Base-by-base conservation (phyloP, 192 early-diverging fungal genomes). In the Backusella australiensis region DNA sequence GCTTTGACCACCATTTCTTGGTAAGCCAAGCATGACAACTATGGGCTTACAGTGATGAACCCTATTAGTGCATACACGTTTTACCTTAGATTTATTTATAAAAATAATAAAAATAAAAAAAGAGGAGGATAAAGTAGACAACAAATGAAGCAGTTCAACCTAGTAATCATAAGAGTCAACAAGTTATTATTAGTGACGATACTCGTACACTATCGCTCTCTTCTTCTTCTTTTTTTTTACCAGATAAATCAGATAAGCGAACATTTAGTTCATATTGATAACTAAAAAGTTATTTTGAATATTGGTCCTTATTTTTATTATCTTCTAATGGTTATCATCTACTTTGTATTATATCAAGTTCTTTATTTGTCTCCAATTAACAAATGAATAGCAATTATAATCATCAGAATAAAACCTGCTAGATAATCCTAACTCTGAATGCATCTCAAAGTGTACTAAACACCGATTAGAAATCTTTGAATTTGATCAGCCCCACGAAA, bases 201-300 rank as follows among this genome's bases (percentile, higher is more conserved):
- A 21, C 8, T 56, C 42, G 15, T 32, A 75, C 68, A 23, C 69
- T 75, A 19, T 72, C 80, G 75, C 63, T 56, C 34, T 38, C 7
- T 32, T 32, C 32, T 32, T 36, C 39, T 49, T 21, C 5, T 67
- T 34, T 67, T 34, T 15, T 35, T 67, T 35, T 67, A 19, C 14
- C 35, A 65, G 66, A 65, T 23, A 36, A 75, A 34, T 29, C 9
- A 42, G 17, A 21, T 44, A 14, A 59, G 26, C 38, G 14, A n/a
- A 49, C 0, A 49, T 15, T 49, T 49, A 19, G 6, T 49, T 49
- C 46, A 44, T 49, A 49, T n/a, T 19, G 7, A 49, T 14, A 14
- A 3, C 8, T 21, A 53, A 53, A n/a, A 21, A 6, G 6, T 32
- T 32, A 32, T 8, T 63, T 63, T 4, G 4, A 63, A 29, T 14